A percentile compares a stretch with the other conserved stretches of the same genome.
Conservation (phyloP, 306 rosid species). For the Malus sylvestris region DNA sequence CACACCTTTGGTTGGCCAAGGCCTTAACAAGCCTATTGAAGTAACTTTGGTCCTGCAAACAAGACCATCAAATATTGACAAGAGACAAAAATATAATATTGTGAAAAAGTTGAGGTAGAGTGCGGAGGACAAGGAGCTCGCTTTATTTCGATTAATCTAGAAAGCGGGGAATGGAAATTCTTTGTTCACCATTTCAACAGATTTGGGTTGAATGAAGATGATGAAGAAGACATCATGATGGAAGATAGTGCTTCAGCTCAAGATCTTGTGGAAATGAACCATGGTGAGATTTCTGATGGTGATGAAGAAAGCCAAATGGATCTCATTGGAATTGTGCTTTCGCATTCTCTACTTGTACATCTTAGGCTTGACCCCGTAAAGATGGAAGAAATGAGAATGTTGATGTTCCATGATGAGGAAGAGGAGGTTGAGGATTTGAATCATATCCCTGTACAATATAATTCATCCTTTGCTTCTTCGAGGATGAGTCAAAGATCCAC, state of each 20-base stretch:
- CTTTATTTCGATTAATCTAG: constrained; percentile 61
- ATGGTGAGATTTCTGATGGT: constrained; percentile 45
- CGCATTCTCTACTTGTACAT: too few relatives aligned
- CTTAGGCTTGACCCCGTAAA: too few relatives aligned
- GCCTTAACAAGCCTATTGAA: too few relatives aligned
- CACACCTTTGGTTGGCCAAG: too few relatives aligned
- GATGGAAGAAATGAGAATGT: too few relatives aligned
- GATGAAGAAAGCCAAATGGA: constrained; percentile 41
- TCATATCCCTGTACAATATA: too few relatives aligned
- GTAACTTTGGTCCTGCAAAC: too few relatives aligned
- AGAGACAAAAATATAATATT: constrained; percentile 23
- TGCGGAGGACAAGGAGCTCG: constrained; percentile 60
- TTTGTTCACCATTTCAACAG: constrained; percentile 82
- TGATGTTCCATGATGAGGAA: too few relatives aligned
- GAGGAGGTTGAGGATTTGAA: too few relatives aligned
- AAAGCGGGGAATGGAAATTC: constrained; percentile 73
- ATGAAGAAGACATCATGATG: constrained; percentile 73
- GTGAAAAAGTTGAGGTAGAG: constrained; percentile 45
- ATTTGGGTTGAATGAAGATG: constrained; percentile 82
- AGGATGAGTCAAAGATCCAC: too few relatives aligned
- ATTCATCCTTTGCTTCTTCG: too few relatives aligned
- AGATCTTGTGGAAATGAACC: constrained; percentile 29
- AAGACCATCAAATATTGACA: constrained; percentile 20
- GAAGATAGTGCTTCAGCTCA: constrained; percentile 38
- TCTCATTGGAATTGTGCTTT: constrained; percentile 9